phyloP scores from a whole-genome alignment of 140 eudicot species.

The Cichorium intybus region DNA sequence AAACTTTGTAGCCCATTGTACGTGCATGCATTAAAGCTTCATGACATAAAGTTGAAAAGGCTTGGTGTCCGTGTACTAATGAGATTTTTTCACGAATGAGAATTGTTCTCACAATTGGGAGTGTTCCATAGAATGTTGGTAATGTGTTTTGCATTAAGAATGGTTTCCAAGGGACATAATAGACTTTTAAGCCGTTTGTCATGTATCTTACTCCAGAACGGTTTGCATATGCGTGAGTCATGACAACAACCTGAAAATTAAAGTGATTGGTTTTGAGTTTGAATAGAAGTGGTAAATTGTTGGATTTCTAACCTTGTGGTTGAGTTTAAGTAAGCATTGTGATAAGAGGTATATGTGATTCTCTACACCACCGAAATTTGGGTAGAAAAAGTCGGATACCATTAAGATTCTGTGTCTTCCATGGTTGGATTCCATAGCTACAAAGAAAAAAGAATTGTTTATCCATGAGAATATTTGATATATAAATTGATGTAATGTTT shows the following conservation, averaged over 20 bases:
- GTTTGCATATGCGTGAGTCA: slow-evolving; percentile 87
- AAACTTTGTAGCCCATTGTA: slow-evolving; percentile 96
- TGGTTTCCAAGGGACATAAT: slow-evolving; percentile 95
- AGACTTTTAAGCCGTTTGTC: slow-evolving; percentile 92
- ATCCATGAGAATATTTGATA: not conserved
- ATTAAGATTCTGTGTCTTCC: slow-evolving; percentile 67
- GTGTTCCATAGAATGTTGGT: slow-evolving; percentile 90
- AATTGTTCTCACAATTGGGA: slow-evolving; percentile 84
- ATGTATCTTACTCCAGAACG: slow-evolving; percentile 96
- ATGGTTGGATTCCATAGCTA: slow-evolving; percentile 35
- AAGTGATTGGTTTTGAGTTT: not conserved
- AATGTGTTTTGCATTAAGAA: slow-evolving; percentile 87
- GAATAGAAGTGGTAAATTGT: not conserved
- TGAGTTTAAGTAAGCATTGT: slow-evolving; percentile 83
- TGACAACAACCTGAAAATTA: slow-evolving; percentile 66
- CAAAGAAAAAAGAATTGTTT: slow-evolving; percentile 14
- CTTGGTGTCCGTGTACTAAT: slow-evolving; percentile 94
- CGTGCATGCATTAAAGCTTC: slow-evolving; percentile 98
- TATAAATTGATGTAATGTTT: not conserved
- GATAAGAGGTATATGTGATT: slow-evolving; percentile 92
- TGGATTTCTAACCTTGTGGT: slow-evolving; percentile 72
- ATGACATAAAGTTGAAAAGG: slow-evolving; percentile 94
- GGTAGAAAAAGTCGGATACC: slow-evolving; percentile 97
- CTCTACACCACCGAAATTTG: slow-evolving; percentile 97
- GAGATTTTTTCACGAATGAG: slow-evolving; percentile 84